Conservation (phyloP, 495 filamentous ascomycete species). For the Glutinoglossum americanum region DNA sequence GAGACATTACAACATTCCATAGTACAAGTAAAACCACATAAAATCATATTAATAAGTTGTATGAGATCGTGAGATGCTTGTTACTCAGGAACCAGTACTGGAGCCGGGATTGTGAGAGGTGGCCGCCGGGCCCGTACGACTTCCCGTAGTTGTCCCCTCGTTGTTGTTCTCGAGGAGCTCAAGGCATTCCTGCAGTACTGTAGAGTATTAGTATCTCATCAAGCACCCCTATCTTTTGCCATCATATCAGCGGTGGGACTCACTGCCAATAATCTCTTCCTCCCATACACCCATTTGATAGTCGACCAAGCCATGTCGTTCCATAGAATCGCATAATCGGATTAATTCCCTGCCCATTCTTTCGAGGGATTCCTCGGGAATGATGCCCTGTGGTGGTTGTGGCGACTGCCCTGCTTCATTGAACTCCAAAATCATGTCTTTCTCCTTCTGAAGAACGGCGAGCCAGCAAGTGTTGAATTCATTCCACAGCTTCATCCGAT, state of each 20-base stretch:
- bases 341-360: slow-evolving; percentile 67
- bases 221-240: background rate
- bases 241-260: slow-evolving; percentile 15
- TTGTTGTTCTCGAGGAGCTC: background rate
- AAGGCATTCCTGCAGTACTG: slow-evolving; percentile 5
- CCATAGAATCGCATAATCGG: slow-evolving; percentile 62
- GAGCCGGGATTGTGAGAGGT: background rate
- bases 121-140: background rate
- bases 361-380: slow-evolving; percentile 46
- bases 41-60: background rate
- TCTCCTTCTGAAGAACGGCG: slow-evolving; percentile 65
- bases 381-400: slow-evolving; percentile 38
- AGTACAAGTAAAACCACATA: background rate
- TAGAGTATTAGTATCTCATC: background rate
- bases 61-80: background rate
- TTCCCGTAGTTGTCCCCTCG: background rate
- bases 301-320: slow-evolving; percentile 78
- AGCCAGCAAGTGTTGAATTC: slow-evolving; percentile 95
- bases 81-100: background rate
- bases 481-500: slow-evolving; percentile 68
- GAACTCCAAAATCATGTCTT: slow-evolving; percentile 42
- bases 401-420: slow-evolving; percentile 35
- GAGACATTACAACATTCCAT: background rate
- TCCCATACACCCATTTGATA: slow-evolving; percentile 96
- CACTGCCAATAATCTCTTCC: slow-evolving; percentile 72